Percentiles rank a stretch among this genome's conserved stretches.
phyloP scores from a whole-genome alignment of 768 basidiomycete species.

The Mycena galopus region DNA sequence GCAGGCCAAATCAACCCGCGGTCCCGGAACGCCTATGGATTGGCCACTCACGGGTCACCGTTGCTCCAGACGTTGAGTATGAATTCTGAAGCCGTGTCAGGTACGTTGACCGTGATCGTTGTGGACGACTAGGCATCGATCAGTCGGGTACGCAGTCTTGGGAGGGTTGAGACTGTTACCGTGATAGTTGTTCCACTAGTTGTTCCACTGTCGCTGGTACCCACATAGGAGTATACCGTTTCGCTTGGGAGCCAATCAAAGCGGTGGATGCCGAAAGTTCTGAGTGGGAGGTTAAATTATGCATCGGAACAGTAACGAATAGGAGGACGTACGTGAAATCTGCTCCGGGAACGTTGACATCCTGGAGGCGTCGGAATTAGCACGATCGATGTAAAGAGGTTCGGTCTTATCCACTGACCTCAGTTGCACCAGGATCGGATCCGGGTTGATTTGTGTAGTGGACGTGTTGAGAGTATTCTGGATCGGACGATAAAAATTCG shows the following conservation, averaged over 20 bases:
- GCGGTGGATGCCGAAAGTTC: conserved; percentile 17
- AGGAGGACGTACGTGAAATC: background rate
- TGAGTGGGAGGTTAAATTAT: background rate
- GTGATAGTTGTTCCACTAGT: background rate
- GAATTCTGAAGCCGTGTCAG: background rate
- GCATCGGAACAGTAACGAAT: background rate
- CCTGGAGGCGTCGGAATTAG: background rate
- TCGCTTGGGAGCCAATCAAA: background rate
- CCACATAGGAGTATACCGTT: background rate
- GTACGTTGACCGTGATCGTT: background rate
- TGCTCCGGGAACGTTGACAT: background rate
- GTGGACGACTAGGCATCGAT: background rate
- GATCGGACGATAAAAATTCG: conserved; percentile 35
- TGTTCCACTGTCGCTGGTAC: background rate
- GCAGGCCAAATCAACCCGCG: background rate
- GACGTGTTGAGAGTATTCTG: conserved; percentile 30
- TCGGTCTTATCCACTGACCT: background rate
- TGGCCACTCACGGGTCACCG: background rate
- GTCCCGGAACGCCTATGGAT: background rate
- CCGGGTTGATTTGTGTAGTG: conserved; percentile 38
- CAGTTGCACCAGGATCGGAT: conserved; percentile 21
- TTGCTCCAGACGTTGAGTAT: conserved; percentile 18
- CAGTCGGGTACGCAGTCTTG: background rate
- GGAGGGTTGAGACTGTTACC: background rate
- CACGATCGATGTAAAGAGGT: background rate